Conservation (phyloP, 108 stramenopile genomes). For the Cyclotella choctawhatcheeana region DNA sequence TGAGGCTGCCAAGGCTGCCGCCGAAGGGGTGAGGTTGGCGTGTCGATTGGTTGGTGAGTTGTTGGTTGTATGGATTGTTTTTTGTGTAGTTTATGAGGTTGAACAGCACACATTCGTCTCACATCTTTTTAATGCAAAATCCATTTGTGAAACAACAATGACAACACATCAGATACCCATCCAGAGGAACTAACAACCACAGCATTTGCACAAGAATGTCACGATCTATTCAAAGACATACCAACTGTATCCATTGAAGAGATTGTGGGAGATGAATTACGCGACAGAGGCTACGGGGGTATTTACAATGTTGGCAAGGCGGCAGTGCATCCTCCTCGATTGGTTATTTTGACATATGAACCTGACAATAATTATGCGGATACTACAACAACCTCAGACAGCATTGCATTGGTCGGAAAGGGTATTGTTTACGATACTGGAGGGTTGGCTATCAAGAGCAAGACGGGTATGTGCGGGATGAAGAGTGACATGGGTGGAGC, state of each 20-base stretch:
- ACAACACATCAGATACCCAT: constrained; percentile 44
- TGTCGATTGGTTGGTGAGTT: constrained; percentile 53
- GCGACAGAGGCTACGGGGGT: constrained; percentile 79
- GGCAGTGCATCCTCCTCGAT: constrained; percentile 72
- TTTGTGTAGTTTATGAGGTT: neutral
- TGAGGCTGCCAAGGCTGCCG: constrained; percentile 35
- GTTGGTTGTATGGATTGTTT: neutral
- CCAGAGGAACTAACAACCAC: constrained; percentile 61
- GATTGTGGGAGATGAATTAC: constrained; percentile 79
- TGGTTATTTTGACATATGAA: constrained; percentile 71
- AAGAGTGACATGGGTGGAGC: constrained; percentile 76
- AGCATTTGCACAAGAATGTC: constrained; percentile 51
- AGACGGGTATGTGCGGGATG: constrained; percentile 91
- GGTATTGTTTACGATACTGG: constrained; percentile 92
- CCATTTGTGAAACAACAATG: no score
- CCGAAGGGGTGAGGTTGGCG: constrained; percentile 64
- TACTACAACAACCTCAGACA: no score
- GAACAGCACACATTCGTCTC: neutral
- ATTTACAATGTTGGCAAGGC: constrained; percentile 88
- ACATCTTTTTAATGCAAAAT: neutral
- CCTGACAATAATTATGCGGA: neutral
- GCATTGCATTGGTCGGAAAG: constrained; percentile 86
- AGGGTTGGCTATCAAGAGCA: constrained; percentile 69
- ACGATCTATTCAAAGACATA: constrained; percentile 15
- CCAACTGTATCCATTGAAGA: constrained; percentile 56